Conservation (phyloP, 2,329 filamentous ascomycete genomes). For the Basipetospora chlamydospora region DNA sequence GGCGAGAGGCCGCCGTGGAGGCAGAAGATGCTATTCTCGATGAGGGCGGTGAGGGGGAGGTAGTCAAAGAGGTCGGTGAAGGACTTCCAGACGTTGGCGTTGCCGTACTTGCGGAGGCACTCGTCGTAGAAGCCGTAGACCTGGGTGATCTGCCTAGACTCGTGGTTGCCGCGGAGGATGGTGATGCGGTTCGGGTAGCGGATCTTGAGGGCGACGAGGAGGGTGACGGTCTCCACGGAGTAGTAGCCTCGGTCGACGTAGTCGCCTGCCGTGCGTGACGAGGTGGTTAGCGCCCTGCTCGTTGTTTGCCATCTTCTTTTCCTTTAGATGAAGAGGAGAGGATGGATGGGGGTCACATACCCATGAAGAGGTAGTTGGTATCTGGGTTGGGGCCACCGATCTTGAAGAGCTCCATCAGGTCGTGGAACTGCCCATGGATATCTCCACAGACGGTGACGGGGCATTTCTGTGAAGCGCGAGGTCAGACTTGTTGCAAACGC, state of each 20-base stretch:
- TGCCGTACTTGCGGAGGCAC: conserved; percentile 95
- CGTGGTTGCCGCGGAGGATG: conserved; percentile 93
- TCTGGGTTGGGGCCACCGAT: conserved; percentile 53
- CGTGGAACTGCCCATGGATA: conserved; percentile 98
- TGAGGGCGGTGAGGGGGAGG: conserved; percentile 87
- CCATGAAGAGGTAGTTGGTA: conserved; percentile 51
- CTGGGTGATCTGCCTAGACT: conserved; percentile 93
- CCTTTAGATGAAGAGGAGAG: no score
- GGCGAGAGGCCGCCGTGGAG: conserved; percentile 85
- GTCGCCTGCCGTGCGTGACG: no score
- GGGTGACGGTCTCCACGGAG: conserved; percentile 91
- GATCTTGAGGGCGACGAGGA: conserved; percentile 86
- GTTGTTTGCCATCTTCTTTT: no score
- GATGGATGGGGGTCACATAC: no score
- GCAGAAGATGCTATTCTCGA: conserved; percentile 96
- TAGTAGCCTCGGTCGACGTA: conserved; percentile 97
- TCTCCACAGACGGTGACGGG: conserved; percentile 96
- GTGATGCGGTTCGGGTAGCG: conserved; percentile 91
- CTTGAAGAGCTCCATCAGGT: conserved; percentile 84
- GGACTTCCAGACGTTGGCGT: conserved; percentile 98
- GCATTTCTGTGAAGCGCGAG: no score
- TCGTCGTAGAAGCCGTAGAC: conserved; percentile 99
- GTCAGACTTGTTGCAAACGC: no score
- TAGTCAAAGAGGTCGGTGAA: conserved; percentile 99
- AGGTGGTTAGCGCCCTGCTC: no score